These are phyloP conservation scores for Cenchrus purpureus DNA, from an alignment of 176 grass and related monocot genomes.

Conservation along the genomic window DNA sequence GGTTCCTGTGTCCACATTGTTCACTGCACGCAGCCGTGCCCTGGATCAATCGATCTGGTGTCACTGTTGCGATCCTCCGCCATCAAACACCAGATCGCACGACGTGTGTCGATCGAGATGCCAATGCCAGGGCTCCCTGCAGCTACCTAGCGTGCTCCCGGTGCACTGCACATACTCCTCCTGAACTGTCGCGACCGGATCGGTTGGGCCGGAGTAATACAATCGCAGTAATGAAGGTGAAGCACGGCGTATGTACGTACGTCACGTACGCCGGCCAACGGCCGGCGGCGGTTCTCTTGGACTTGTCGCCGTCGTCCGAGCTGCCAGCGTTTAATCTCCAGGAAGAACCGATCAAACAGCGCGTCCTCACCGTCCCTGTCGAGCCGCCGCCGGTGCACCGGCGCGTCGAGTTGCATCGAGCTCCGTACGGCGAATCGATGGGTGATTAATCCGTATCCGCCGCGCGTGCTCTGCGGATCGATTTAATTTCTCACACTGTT, in stretches of 20 bases:
- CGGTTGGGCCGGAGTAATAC: not conserved
- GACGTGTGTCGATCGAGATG: conserved; percentile 30
- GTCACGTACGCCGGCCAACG: not conserved
- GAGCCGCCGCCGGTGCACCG: conserved; percentile 5
- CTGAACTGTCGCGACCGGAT: not conserved
- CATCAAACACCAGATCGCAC: conserved; percentile 20
- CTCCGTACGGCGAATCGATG: not conserved
- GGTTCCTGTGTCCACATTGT: conserved; percentile 26
- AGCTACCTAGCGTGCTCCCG: too few species aligned
- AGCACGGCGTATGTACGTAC: not conserved
- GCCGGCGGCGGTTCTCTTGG: not conserved
- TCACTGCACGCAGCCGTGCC: conserved; percentile 28
- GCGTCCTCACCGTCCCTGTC: conserved; percentile 27
- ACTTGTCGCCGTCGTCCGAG: not conserved
- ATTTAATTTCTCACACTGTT: not conserved
- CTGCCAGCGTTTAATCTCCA: not conserved
- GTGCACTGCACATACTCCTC: not conserved
- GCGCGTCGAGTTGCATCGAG: not conserved
- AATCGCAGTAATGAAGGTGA: not conserved
- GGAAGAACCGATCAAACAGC: not conserved
- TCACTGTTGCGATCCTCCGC: not conserved
- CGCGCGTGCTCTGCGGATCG: not conserved
- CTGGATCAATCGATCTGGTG: not conserved
- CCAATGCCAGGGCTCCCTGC: not conserved
- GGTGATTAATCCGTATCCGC: not conserved